These are phyloP conservation scores for Podila minutissima DNA, from an alignment of 192 early-diverging fungal species.

Conservation along the genomic window DNA sequence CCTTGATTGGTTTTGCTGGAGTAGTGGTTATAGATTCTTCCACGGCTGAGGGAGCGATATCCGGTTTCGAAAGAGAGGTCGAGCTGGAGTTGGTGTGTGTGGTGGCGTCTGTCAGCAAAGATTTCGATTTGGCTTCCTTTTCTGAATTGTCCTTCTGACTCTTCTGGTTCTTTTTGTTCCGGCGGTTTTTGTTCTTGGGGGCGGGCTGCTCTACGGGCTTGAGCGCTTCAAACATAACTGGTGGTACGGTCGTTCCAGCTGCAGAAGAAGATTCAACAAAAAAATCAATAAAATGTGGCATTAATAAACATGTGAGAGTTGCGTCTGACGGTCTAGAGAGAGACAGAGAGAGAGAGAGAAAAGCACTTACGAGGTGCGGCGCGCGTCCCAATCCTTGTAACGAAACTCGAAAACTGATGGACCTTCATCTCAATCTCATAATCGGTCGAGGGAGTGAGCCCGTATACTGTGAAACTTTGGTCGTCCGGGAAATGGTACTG, in stretches of 20 bases:
- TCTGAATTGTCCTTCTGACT: slow-evolving; percentile 18
- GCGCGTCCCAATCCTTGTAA: slow-evolving; percentile 40
- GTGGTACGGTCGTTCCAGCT: slow-evolving; percentile 26
- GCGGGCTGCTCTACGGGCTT: not conserved
- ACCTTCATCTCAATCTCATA: slow-evolving; percentile 53
- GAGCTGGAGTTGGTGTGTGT: not conserved
- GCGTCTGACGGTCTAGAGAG: not conserved
- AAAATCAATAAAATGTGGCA: not conserved
- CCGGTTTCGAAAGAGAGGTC: not conserved
- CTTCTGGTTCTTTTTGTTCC: slow-evolving; percentile 40
- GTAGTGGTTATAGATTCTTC: not conserved
- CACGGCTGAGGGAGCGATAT: not conserved
- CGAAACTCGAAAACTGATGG: slow-evolving; percentile 48
- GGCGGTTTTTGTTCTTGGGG: slow-evolving; percentile 25
- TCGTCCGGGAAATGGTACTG: slow-evolving; percentile 50
- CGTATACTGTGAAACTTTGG: slow-evolving; percentile 43
- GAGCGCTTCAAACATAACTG: slow-evolving; percentile 4
- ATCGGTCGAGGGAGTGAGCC: slow-evolving; percentile 45
- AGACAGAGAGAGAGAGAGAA: slow-evolving; percentile 4
- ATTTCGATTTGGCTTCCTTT: slow-evolving; percentile 2
- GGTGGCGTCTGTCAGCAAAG: not conserved
- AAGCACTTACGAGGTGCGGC: slow-evolving; percentile 40
- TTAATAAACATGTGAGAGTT: slow-evolving; percentile 7
- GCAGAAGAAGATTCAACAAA: not conserved
- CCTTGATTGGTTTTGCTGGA: not conserved